Conservation (phyloP, 768 basidiomycete species). For the Mycena epipterygia region DNA sequence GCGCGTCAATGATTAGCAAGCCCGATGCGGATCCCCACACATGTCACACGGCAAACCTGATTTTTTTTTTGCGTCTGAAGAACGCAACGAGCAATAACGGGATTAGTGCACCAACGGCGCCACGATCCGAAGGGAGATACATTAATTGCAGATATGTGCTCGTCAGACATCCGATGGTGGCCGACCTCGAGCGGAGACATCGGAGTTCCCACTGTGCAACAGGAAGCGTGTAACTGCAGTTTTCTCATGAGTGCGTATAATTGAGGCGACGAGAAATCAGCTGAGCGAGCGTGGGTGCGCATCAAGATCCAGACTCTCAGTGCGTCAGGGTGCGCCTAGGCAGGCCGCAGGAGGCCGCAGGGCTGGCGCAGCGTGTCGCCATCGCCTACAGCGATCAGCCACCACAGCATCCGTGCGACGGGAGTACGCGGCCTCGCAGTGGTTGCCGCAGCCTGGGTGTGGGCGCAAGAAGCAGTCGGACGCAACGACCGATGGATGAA, state of each 20-base stretch:
- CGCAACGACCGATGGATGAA: neutral
- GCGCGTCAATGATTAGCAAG: too few relatives aligned
- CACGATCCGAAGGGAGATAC: too few relatives aligned
- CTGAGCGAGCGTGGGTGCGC: constrained; percentile 14
- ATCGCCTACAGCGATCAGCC: neutral
- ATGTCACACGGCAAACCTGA: too few relatives aligned
- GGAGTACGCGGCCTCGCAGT: neutral
- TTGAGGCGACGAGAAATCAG: constrained; percentile 17
- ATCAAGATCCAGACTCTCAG: neutral
- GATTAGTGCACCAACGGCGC: too few relatives aligned
- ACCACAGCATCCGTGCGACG: neutral
- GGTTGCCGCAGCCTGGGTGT: neutral
- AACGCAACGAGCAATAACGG: too few relatives aligned
- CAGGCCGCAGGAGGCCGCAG: too few relatives aligned
- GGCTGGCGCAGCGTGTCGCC: neutral
- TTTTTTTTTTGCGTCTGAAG: too few relatives aligned
- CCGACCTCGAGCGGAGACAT: constrained; percentile 10
- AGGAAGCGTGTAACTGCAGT: constrained; percentile 12
- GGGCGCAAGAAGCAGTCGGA: neutral
- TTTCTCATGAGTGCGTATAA: constrained; percentile 20
- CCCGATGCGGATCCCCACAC: too few relatives aligned
- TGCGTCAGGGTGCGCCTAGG: neutral
- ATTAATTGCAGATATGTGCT: too few relatives aligned
- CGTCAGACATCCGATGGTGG: too few relatives aligned
- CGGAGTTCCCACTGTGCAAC: constrained; percentile 18